Evolutionary conservation across 2,329 filamentous ascomycete species (phyloP), one percentile per base, ranked within the genome.

Genomic region (Stemphylium lycopersici): DNA sequence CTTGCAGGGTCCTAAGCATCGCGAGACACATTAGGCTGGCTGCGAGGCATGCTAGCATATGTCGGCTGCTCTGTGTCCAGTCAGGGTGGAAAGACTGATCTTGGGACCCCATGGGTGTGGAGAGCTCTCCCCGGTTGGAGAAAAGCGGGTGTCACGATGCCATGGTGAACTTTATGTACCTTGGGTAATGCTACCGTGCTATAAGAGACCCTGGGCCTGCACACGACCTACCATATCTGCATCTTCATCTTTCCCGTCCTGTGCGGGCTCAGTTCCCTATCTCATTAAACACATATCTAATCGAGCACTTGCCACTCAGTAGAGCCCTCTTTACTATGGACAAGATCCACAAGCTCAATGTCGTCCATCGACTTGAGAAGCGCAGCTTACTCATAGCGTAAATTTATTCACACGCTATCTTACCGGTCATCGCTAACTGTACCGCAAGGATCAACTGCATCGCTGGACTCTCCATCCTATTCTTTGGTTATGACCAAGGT

Each of bases 401-500:
- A 38, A 56, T 7, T 10, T 1, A 1, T 38, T 11, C 1, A 4
- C 3, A 16, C 6, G 1, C 4, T 8, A 16, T 6, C 2, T 13
- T 7, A 1, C 8, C 11, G 1, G 10, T 7, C 3, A 0, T 15
- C 16, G 26, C 42, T 59, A 4, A 63, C 18, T 0, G 3, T 6
- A 6, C 0, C 6, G 2, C 15, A 11, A 65, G 62, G 11, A 66
- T 70, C 52, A 71, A 71, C 18, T 69, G 68, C 43, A 62, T 71
- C 26, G 69, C 69, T 18, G 69, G 66, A 6, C 59, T 71, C 4
- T 67, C 65, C 7, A 71, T 72, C 32, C 50, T 71, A 4, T 71
- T 72, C 56, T 69, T 70, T 32, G 70, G 70, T 46, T 73, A 72
- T 47, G 70, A 72, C 43, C 69, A 69, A 48, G 69, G 69, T 18